phyloP scores from a whole-genome alignment of 805 yeast genomes.

The Candida ponderosae region DNA sequence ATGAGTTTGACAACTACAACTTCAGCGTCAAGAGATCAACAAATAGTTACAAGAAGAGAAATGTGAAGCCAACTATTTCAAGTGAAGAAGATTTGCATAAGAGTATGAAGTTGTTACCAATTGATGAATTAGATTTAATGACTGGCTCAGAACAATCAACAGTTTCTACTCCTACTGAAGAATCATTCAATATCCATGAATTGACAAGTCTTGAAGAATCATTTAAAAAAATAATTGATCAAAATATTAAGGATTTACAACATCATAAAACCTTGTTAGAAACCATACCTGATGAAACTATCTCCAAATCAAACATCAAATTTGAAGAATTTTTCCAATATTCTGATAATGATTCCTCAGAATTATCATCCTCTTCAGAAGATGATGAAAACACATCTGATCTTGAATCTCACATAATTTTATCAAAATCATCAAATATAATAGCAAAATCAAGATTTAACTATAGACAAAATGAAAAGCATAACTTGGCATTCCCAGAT shows the following conservation, averaged over 20 bases:
- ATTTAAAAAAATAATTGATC: slow-evolving; percentile 18
- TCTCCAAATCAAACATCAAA: not conserved
- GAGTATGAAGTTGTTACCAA: not conserved
- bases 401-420: not conserved
- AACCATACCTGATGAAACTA: slow-evolving; percentile 1
- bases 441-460: slow-evolving; percentile 6
- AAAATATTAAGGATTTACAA: slow-evolving; percentile 7
- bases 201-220: slow-evolving; percentile 20
- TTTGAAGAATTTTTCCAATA: slow-evolving; percentile 15
- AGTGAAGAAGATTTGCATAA: slow-evolving; percentile 8
- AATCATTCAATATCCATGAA: slow-evolving; percentile 6
- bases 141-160: slow-evolving; percentile 8
- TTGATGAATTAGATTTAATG: slow-evolving; percentile 1
- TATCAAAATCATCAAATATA: slow-evolving; percentile 1
- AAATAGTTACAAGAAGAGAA: not conserved
- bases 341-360: not conserved
- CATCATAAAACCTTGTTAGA: slow-evolving; percentile 1
- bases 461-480: slow-evolving; percentile 21
- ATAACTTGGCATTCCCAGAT: slow-evolving; percentile 21
- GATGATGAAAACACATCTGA: slow-evolving; percentile 8
- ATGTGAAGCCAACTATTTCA: slow-evolving; percentile 1
- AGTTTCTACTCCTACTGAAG: slow-evolving; percentile 1
- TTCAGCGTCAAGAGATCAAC: not conserved
- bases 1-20: slow-evolving; percentile 1
- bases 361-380: slow-evolving; percentile 3